Evolutionary conservation across 805 yeast species (phyloP), one percentile per base, ranked within the genome.

Genomic region (Schizosaccharomyces osmophilus): DNA sequence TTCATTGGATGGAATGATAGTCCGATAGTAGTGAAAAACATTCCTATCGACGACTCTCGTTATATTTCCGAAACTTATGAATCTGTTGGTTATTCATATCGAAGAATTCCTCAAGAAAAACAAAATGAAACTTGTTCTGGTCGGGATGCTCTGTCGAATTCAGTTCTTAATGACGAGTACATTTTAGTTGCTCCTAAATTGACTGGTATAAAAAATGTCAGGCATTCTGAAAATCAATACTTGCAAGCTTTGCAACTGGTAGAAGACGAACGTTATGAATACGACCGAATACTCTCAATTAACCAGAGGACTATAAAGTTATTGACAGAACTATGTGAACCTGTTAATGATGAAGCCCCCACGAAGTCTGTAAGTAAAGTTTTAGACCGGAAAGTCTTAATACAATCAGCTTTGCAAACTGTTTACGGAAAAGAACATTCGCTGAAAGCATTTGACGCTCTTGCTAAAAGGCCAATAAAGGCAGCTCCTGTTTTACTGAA

Each of bases 241-340:
- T 98, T 93, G 72, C 98, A 93, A 71, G 87, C 93, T 60, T 73
- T 93, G 61, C 89, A 88, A 75, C 83, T 95, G 70, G 87, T 89
- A 63, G 98, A 93, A 72, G 98, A 93, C 71, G 98, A 93, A 73
- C 82, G 99, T 69, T 95, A 88, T 66, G 98, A 93, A 72, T 93
- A 89, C 71, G 99, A 93, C 70, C 88, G 82, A 69, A 87, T 84
- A 73, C 89, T 93, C 82, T 98, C 90, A 69, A 85, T 95, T 4
- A 90, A 93, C 70, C 76, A 89, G 67, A 81, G 97, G 71, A 87
- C 98, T 0, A 93, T 93, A 65, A 98, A 93, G 74, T 87, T 94
- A 8, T 77, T 93, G 62, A 97, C 93, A 74, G 87, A 97, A 0
- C 85, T 93, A 68, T 95, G 96, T 26, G 57, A 29, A 5, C 15